Base-by-base conservation (phyloP, 2,329 filamentous ascomycete genomes). In the Monosporascus cannonballus region DNA sequence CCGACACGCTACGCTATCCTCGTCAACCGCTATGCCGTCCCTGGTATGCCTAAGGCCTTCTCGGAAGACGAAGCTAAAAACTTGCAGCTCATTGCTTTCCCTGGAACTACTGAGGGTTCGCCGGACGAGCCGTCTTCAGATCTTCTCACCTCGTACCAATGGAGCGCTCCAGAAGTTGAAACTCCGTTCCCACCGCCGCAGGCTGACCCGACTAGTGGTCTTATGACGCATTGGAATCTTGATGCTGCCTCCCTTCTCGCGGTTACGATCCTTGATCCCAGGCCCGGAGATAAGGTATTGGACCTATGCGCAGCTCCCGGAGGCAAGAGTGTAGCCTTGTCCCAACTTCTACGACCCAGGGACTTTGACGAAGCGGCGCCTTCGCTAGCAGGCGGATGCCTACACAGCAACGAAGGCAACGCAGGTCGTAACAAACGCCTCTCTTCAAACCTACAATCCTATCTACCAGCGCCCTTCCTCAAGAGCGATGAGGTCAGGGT, bases 261-360 rank as follows among this genome's bases (percentile, higher is more conserved):
- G 0, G 68, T 67, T 6, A 57, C 58, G 27, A 47, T 73, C 4
- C 66, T 73, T 3, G 56, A 62, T 41, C 63, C 68, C 8, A 59
- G 61, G 41, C 67, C 69, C 3, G 65, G 68, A 9, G 66, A 73
- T 48, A 65, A 66, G 22, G 62, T 73, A 6, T 60, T 74, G 15
- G 71, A 74, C 48, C 62, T 73, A 9, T 73, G 71, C 52, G 71
- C 71, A 5, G 69, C 70, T 2, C 69, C 69, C 34, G 64, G 68
- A 47, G 68, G 66, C 36, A 71, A 71, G 39, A 69, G 68, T 6
- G 56, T 71, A 22, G 59, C 62, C 3, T 54, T 71, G 27, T 59
- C 66, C 1, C 68, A 71, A 49, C 56, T 61, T 6, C 56, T 73
- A 3, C 59, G 59, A 7, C 55, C 57, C 6, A 22, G 53, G 6